Conservation (phyloP, 768 basidiomycete genomes). For the Trametes elegans region DNA sequence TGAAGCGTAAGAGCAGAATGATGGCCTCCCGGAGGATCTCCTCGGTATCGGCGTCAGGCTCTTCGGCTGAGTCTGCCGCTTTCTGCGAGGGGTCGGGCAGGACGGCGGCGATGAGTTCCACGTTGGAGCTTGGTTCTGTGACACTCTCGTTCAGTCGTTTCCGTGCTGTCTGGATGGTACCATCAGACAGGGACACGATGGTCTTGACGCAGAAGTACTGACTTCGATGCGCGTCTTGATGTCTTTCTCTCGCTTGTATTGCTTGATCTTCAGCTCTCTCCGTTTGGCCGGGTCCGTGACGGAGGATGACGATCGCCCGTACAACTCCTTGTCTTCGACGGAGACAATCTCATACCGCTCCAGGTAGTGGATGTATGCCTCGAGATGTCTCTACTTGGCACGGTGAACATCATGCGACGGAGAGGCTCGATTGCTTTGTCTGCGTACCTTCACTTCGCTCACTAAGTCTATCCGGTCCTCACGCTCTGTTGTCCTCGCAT, state of each 20-base stretch:
- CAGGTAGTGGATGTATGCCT: slow-evolving; percentile 38
- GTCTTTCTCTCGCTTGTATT: slow-evolving; percentile 85
- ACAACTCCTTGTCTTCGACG: slow-evolving; percentile 54
- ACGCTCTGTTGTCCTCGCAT: slow-evolving; percentile 52
- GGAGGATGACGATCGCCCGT: slow-evolving; percentile 45
- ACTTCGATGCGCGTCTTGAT: slow-evolving; percentile 72
- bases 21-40: slow-evolving; percentile 65
- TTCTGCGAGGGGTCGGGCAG: slow-evolving; percentile 37
- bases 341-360: slow-evolving; percentile 69
- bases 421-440: not conserved
- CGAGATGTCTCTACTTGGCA: slow-evolving; percentile 18
- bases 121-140: slow-evolving; percentile 42
- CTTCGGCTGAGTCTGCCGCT: slow-evolving; percentile 37
- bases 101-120: slow-evolving; percentile 63
- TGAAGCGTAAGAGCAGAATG: slow-evolving; percentile 69
- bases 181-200: not conserved
- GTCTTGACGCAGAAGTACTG: slow-evolving; percentile 9
- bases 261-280: slow-evolving; percentile 87
- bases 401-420: not conserved
- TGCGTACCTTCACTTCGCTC: slow-evolving; percentile 55
- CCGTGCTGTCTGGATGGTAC: slow-evolving; percentile 43
- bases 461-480: slow-evolving; percentile 58
- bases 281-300: slow-evolving; percentile 64
- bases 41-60: slow-evolving; percentile 58
- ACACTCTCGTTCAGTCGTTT: slow-evolving; percentile 48